Base-by-base conservation (phyloP, 2,329 filamentous ascomycete species). In the Furcasterigmium sp. region DNA sequence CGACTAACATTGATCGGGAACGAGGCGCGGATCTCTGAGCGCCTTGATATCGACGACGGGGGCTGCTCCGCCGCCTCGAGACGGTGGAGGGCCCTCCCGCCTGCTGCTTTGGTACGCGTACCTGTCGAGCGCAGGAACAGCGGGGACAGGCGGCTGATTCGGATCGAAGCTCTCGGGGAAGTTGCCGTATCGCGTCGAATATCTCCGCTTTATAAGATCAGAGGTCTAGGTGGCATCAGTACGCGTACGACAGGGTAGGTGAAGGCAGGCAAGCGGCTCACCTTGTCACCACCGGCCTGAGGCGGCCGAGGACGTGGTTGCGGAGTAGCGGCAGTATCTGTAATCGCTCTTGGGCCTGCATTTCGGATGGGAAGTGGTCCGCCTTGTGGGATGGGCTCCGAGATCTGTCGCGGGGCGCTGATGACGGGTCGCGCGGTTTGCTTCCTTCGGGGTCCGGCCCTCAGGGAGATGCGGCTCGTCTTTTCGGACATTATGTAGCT, bases 161-260 rank as follows among this genome's bases (percentile, higher is more conserved):
- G 76, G 71, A 54, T 84, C 78, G 59, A 82, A 86, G 39, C 30
- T 21, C 55, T 87, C 82, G 46, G 80, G 69, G 2, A 86, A 85
- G 1, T 84, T 64, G 51, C 87, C 82, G 63, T 96, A 95, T 47
- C 91, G 84, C 34, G 91, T 91, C 30, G 93, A 97, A 66, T 97
- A 98, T 54, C 93, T 77, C 54, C 90, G 80, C 70, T 97, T 97
- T 46, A 98, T 91, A 42, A 97, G 73, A 62, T 98, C 91, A 19
- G 79, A 79, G 1, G 80, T 84, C 78, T 82, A 62, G 4, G 34
- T 19, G 40, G 18, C 20, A 44, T 62, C 42, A 63, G 54, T 35
- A 9, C 51, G 51, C 30, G 23, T 11, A 26, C 7, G 7, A 11
- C 23, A 11, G 7, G 23, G 11, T 11, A 41, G 23, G 32, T 19